These are phyloP conservation scores for Amylocarpus encephaloides DNA, from an alignment of 2,329 filamentous ascomycete genomes.

Conservation along the genomic window DNA sequence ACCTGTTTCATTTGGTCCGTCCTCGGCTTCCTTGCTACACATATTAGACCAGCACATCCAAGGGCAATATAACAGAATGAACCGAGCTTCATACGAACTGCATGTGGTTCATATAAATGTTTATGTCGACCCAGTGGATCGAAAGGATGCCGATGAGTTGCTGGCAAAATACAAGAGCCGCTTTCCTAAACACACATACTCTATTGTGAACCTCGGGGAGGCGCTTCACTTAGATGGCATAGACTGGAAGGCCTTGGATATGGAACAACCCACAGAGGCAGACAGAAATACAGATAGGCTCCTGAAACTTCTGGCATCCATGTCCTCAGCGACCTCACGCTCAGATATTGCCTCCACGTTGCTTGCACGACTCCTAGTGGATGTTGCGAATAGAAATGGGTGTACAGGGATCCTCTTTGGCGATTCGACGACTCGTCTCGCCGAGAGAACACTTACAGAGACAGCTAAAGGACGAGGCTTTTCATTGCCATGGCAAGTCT, in stretches of 20 bases:
- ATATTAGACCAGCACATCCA: constrained; percentile 65
- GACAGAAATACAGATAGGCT: constrained; percentile 33
- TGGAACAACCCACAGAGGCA: constrained; percentile 12
- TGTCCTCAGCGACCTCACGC: constrained; percentile 69
- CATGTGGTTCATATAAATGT: constrained; percentile 46
- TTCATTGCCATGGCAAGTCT: constrained; percentile 72
- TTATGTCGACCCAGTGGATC: constrained; percentile 25
- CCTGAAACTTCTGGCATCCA: constrained; percentile 44
- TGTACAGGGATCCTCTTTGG: constrained; percentile 75
- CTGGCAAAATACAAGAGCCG: constrained; percentile 43
- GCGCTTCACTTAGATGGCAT: constrained; percentile 48
- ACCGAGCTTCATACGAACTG: constrained; percentile 62
- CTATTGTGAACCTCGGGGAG: constrained; percentile 55
- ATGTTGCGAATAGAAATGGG: constrained; percentile 49
- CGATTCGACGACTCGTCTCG: constrained; percentile 80
- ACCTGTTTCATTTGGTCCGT: constrained; percentile 76
- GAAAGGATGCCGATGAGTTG: constrained; percentile 26
- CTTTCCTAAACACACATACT: constrained; percentile 63
- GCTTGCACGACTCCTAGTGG: constrained; percentile 63
- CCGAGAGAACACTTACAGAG: constrained; percentile 77
- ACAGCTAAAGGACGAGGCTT: constrained; percentile 88
- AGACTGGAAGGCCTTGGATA: constrained; percentile 45
- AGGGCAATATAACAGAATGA: constrained; percentile 57
- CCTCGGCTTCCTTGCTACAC: constrained; percentile 71
- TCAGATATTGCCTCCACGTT: constrained; percentile 68